These are phyloP conservation scores for Epichloe typhina DNA, from an alignment of 2,329 filamentous ascomycete species.

Conservation along the genomic window DNA sequence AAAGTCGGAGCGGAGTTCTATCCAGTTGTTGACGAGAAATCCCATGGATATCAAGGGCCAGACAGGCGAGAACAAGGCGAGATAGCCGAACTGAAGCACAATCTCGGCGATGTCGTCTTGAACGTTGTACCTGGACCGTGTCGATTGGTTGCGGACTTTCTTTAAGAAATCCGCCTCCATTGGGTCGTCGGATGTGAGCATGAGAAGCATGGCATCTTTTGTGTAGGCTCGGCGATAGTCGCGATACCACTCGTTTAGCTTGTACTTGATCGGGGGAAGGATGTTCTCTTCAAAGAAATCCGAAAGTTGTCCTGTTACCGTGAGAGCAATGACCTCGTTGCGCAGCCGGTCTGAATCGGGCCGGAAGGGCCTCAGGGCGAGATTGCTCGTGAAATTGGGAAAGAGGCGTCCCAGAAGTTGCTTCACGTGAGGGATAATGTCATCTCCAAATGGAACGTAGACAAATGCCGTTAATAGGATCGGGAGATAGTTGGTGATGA, in stretches of 20 bases:
- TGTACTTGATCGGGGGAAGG: slow-evolving; percentile 55
- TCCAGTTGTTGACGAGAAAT: slow-evolving; percentile 65
- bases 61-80: slow-evolving; percentile 59
- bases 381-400: slow-evolving; percentile 30
- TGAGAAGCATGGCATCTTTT: slow-evolving; percentile 30
- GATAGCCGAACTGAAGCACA: slow-evolving; percentile 60
- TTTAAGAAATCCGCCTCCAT: slow-evolving; percentile 52
- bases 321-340: slow-evolving; percentile 64
- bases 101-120: slow-evolving; percentile 62
- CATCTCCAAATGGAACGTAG: slow-evolving; percentile 60
- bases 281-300: slow-evolving; percentile 61
- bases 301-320: slow-evolving; percentile 58
- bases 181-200: slow-evolving; percentile 40
- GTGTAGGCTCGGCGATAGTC: slow-evolving; percentile 22
- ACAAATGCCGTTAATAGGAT: slow-evolving; percentile 67
- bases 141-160: slow-evolving; percentile 52
- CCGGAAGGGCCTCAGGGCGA: slow-evolving; percentile 42
- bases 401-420: slow-evolving; percentile 39
- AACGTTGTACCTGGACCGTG: slow-evolving; percentile 57
- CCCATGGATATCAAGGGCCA: slow-evolving; percentile 63
- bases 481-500: slow-evolving; percentile 68
- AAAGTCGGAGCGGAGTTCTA: slow-evolving; percentile 64
- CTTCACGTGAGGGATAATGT: slow-evolving; percentile 55
- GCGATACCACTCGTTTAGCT: slow-evolving; percentile 32
- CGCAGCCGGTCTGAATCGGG: slow-evolving; percentile 53